Percentiles rank a stretch among this genome's conserved stretches.
Conservation (phyloP, 371 early-diverging fungal genomes). For the Neoconidiobolus thromboides region DNA sequence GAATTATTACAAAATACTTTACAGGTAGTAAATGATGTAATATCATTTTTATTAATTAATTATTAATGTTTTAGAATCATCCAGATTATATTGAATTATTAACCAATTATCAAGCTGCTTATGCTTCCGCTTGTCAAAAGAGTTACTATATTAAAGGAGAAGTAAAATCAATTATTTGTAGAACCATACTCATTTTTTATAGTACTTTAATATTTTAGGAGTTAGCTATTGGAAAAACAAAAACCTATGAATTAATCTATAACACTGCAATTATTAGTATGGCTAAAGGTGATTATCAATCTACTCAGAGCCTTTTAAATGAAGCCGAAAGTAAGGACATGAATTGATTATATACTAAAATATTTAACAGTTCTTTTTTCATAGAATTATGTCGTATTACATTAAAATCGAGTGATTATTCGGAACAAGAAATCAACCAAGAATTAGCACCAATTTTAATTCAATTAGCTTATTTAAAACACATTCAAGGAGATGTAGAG, state of each 20-base stretch:
- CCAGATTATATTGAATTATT: not conserved
- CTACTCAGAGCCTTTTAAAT: not conserved
- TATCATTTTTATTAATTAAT: not conserved
- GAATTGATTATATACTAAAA: not conserved
- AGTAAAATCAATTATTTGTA: not conserved
- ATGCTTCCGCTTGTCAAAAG: not conserved
- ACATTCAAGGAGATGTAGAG: not conserved
- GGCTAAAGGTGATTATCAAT: not conserved
- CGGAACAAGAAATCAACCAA: conserved; percentile 3
- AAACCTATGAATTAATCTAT: not conserved
- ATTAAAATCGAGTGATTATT: not conserved
- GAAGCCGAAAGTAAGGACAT: not conserved
- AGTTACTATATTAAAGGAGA: not conserved
- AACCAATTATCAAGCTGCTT: conserved; percentile 6
- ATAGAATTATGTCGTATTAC: not conserved
- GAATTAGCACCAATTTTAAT: conserved; percentile 5
- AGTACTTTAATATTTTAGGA: not conserved
- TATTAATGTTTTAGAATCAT: not conserved
- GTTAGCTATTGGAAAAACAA: no score
- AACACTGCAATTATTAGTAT: not conserved
- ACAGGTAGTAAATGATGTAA: not conserved
- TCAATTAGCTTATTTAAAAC: conserved; percentile 1
- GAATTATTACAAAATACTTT: not conserved
- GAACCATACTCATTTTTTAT: not conserved
- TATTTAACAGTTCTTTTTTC: not conserved